Conservation (phyloP, 495 filamentous ascomycete genomes). For the Penicillium ochrochloron region DNA sequence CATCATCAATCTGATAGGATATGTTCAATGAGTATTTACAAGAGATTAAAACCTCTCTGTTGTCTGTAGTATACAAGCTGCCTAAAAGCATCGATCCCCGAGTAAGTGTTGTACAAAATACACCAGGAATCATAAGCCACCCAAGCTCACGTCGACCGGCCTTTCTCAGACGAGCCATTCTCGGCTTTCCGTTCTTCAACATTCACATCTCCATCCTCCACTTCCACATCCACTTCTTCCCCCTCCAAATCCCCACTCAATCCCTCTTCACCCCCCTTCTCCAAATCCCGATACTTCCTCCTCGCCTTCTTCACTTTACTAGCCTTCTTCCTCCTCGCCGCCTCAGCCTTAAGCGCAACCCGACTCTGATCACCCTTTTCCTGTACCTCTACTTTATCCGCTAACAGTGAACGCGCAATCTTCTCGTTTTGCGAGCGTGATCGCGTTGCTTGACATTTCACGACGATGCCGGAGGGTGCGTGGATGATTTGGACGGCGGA, state of each 20-base stretch:
- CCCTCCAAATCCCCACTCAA: slow-evolving; percentile 48
- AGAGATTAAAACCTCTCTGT: not conserved
- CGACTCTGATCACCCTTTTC: slow-evolving; percentile 65
- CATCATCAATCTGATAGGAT: not conserved
- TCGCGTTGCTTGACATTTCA: slow-evolving; percentile 91
- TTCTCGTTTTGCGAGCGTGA: slow-evolving; percentile 87
- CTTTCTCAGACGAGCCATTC: slow-evolving; percentile 10
- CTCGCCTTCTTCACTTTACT: slow-evolving; percentile 67
- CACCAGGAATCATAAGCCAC: not conserved
- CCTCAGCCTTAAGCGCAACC: slow-evolving; percentile 56
- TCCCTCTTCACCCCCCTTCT: slow-evolving; percentile 42
- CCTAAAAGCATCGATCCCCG: not conserved
- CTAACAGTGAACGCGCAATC: slow-evolving; percentile 78
- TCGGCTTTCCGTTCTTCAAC: slow-evolving; percentile 52
- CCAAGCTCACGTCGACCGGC: not conserved
- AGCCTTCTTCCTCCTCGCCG: slow-evolving; percentile 64
- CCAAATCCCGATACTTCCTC: slow-evolving; percentile 65
- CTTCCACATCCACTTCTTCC: slow-evolving; percentile 40
- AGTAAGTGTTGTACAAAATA: not conserved
- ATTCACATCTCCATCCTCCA: slow-evolving; percentile 25
- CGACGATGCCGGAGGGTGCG: slow-evolving; percentile 81
- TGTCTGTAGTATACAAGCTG: not conserved
- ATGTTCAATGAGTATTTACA: not conserved
- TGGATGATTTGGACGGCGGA: slow-evolving; percentile 95
- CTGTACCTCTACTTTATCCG: slow-evolving; percentile 73